Evolutionary conservation across 2,329 filamentous ascomycete species (phyloP).

Genomic region (Knufia petricola): DNA sequence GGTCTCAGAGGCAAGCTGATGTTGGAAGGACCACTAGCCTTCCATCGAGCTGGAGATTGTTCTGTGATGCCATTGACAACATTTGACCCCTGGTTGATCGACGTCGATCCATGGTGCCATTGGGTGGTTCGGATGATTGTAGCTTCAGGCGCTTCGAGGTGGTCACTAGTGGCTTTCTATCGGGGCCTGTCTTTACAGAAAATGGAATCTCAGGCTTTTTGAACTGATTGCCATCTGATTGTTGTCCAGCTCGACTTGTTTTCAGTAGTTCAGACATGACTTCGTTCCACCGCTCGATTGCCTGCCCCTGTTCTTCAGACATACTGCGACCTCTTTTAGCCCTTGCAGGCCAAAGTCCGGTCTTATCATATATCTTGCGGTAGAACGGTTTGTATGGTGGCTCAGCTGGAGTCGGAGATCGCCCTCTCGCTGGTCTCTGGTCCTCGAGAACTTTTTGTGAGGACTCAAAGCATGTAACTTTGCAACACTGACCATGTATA

Average conservation of each 20-base stretch:
- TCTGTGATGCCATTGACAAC: too few relatives aligned
- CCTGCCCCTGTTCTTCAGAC: background rate
- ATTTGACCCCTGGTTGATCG: too few relatives aligned
- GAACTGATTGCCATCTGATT: conserved; percentile 46
- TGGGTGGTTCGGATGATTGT: too few relatives aligned
- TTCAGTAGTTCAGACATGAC: background rate
- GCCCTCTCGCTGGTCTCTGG: conserved; percentile 7
- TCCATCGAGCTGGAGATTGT: too few relatives aligned
- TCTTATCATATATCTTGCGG: conserved; percentile 16
- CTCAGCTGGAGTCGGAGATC: conserved; percentile 13
- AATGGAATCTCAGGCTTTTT: background rate
- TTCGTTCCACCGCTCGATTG: background rate
- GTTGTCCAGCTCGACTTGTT: background rate
- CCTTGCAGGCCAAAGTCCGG: conserved; percentile 12
- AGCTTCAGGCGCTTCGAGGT: too few relatives aligned
- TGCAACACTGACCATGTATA: conserved; percentile 9
- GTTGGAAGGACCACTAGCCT: too few relatives aligned
- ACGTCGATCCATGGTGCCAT: too few relatives aligned
- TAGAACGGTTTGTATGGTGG: conserved; percentile 25
- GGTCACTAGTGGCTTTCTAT: background rate
- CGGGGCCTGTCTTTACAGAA: background rate
- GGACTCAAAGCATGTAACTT: conserved; percentile 9
- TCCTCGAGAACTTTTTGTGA: conserved; percentile 10
- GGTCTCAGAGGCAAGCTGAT: too few relatives aligned
- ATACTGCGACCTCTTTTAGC: background rate